Evolutionary conservation across 306 rosid genomes (phyloP), one percentile per base, ranked within the genome.

Genomic region (Vigna nakashimae): DNA sequence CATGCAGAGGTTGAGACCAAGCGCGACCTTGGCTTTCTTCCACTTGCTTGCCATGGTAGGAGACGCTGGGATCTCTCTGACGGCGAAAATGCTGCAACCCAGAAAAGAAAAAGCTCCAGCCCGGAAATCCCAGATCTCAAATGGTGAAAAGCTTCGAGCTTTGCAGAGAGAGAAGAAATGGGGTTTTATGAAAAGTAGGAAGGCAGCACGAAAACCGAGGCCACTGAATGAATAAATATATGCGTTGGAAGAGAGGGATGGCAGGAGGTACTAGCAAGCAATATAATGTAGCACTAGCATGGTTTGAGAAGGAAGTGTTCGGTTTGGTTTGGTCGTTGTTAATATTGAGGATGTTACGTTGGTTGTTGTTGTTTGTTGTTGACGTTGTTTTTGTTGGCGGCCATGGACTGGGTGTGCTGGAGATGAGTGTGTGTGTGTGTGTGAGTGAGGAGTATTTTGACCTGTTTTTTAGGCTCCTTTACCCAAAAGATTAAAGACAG

Each of bases 1-100:
- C 74, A 90, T 89, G 88, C 99, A 95, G 1, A 91, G 91, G 84
- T 92, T 95, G 36, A 84, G 69, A 43, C 98, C 98, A 67, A 94
- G 81, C 16, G 97, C 98, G 15, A 89, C 62, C 91, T 91, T 92
- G 14, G 92, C 90, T 78, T 95, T 95, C 92, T 89, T 92, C 99
- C 99, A 92, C 84, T 91, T 95, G 82, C 98, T 92, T 71, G 90
- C 98, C 99, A 95, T 94, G 85, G 79, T 11, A 66, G 76, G 13
- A 10, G 16, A 45, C 50, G 50, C 12, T 45, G 50, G 5, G 50
- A 45, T 36, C 62, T 50, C 63, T 82, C 87, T 84, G 86, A 83
- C 63, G 63, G 42, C 73, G 52, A 55, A 64, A 77, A 78, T 56
- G 65, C 32, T 4, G 66, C 48, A 2, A 42, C 62, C 30, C 81